Evolutionary conservation across 345 rosid species (phyloP).

Genomic region (Eucalyptus curtisii): DNA sequence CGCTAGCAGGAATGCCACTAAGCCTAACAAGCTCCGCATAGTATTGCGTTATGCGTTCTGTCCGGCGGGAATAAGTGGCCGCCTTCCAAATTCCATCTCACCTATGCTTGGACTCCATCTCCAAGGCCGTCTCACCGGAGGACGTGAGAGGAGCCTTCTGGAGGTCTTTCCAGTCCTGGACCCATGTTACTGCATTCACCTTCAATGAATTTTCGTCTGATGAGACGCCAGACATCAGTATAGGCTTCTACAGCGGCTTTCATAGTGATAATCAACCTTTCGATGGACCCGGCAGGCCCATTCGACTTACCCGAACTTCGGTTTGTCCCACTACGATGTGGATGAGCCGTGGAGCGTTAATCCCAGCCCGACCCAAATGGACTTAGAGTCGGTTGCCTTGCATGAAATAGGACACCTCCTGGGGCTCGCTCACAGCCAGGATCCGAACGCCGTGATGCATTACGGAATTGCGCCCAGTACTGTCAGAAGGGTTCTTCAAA

Average conservation of each 20-base stretch:
- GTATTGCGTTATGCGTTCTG: not conserved
- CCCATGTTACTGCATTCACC: not conserved
- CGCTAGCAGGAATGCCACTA: not conserved
- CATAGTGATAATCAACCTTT: conserved; percentile 1
- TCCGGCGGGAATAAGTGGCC: not conserved
- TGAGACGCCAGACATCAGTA: not conserved
- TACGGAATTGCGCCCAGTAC: not conserved
- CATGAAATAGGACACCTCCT: conserved; percentile 18
- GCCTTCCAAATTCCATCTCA: not conserved
- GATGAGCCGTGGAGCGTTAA: conserved; percentile 5
- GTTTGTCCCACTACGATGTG: conserved; percentile 7
- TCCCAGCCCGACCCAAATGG: not conserved
- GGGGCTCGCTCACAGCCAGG: conserved; percentile 6
- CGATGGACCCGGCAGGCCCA: conserved; percentile 17
- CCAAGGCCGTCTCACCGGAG: not conserved
- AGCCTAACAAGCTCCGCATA: not conserved
- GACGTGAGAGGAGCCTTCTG: too few relatives aligned
- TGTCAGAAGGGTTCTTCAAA: not conserved
- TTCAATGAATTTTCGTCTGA: not conserved
- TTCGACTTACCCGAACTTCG: not conserved
- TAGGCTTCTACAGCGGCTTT: not conserved
- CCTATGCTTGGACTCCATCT: not conserved
- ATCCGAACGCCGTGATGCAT: conserved; percentile 6
- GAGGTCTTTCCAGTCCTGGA: conserved; percentile 8
- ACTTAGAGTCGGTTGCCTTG: conserved; percentile 6